phyloP scores from a whole-genome alignment of 1,284 basidiomycete genomes.

The Hemileia vastatrix region DNA sequence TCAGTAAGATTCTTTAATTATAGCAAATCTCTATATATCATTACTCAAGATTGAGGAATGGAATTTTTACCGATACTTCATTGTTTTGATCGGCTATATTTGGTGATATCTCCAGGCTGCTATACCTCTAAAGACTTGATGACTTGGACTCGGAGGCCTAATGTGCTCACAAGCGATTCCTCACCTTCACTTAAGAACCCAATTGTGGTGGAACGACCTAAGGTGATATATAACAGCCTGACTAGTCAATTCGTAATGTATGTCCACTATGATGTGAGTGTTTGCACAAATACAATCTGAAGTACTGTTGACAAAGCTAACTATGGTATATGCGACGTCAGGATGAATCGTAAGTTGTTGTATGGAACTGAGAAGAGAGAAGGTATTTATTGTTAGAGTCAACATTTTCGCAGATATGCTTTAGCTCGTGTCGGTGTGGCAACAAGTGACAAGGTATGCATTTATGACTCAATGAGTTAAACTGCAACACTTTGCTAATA shows the following conservation, averaged over 20 bases:
- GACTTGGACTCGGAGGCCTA: conserved; percentile 54
- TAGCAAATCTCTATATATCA: too few species aligned
- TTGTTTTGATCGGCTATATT: too few species aligned
- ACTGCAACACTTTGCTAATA: background rate
- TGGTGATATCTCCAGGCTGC: conserved; percentile 10
- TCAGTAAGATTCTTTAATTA: conserved; percentile 31
- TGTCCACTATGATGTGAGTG: conserved; percentile 60
- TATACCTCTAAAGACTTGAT: conserved; percentile 52
- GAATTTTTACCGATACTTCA: too few species aligned
- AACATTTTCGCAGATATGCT: conserved; percentile 51
- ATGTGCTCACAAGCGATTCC: conserved; percentile 52
- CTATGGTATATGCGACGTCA: too few species aligned
- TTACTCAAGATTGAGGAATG: too few species aligned
- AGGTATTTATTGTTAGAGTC: too few species aligned
- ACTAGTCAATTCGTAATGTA: conserved; percentile 51
- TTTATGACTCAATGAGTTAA: conserved; percentile 42
- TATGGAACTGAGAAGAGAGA: too few species aligned
- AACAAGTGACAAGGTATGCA: conserved; percentile 54
- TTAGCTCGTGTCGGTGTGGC: conserved; percentile 57
- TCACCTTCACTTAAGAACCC: conserved; percentile 54
- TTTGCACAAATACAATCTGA: too few species aligned
- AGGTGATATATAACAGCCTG: conserved; percentile 47
- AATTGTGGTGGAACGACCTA: conserved; percentile 57
- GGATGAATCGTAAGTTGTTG: too few species aligned
- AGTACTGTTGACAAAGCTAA: too few species aligned